Base-by-base conservation (phyloP, 495 filamentous ascomycete species). In the Penicillium subrubescens region DNA sequence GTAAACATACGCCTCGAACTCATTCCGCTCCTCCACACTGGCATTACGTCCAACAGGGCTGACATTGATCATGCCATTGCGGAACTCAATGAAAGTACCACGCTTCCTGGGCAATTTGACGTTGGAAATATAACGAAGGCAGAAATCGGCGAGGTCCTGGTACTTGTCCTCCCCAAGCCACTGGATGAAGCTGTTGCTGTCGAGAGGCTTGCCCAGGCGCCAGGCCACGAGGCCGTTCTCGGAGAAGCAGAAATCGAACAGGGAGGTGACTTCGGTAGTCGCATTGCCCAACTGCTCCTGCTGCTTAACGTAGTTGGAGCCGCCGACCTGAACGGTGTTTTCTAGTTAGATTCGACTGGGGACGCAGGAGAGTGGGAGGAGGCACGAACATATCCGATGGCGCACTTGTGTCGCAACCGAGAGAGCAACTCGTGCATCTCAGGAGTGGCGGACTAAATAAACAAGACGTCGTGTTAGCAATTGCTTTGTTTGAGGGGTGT, bases 161-260 rank as follows among this genome's bases (percentile, higher is more conserved):
- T 97, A 99, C 71, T 88, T 89, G 8, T 90, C 90, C 81, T 99
- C 94, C 54, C 95, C 95, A 62, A 99, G 79, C 67, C 91, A 97
- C 62, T 85, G 74, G 79, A 99, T 97, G 85, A 98, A 99, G 78
- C 82, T 90, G 71, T 88, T 88, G 67, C 85, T 87, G 2, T 89
- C 79, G 19, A 99, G 84, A 56, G 82, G 81, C 68, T 85, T 73
- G 64, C 94, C 94, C 69, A 92, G 73, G 66, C 91, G 92, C 82
- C 83, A 95, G n/a, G 94, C 94, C 0, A 89, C 94, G 61, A 99
- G 86, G 2, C 95, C 94, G 79, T 98, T 97, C 81, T 98, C 94
- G 58, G 92, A 79, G 82, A 98, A 98, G 83, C 90, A 94, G 81
- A 92, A 97, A 81, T 98, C 94, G 81, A 98, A 99, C 62, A 97